Evolutionary conservation across 176 grass and related monocot genomes (phyloP).

Genomic region (Thalia dealbata): DNA sequence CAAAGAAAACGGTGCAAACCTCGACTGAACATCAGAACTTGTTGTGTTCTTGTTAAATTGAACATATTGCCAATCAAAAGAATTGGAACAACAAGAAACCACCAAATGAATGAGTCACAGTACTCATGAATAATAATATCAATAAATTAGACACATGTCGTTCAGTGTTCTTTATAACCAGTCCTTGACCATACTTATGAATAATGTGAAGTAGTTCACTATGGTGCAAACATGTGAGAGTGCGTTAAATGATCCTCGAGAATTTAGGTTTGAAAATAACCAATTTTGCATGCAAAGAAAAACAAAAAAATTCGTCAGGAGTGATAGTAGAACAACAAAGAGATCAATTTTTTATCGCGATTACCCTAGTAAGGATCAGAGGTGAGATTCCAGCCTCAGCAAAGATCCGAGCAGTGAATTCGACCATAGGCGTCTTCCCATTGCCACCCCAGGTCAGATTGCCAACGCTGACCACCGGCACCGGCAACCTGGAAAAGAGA

Average conservation of each 20-base stretch:
- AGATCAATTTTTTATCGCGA: not conserved
- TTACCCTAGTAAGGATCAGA: constrained; percentile 65
- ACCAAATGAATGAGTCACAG: not conserved
- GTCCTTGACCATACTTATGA: not conserved
- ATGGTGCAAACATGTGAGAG: too few species aligned
- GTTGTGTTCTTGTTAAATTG: not conserved
- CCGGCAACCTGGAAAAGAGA: constrained; percentile 29
- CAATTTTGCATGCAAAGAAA: not conserved
- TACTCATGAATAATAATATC: not conserved
- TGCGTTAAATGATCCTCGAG: not conserved
- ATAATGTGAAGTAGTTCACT: too few species aligned
- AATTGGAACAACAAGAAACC: not conserved
- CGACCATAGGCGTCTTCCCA: constrained; percentile 85
- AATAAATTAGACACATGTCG: not conserved
- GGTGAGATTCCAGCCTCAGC: constrained; percentile 29
- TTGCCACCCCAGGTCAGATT: constrained; percentile 81
- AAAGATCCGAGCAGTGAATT: constrained; percentile 47
- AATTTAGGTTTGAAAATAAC: not conserved
- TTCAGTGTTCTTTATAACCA: not conserved
- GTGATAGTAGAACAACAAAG: not conserved
- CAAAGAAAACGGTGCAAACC: too few species aligned
- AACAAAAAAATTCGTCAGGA: not conserved
- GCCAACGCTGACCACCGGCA: constrained; percentile 73
- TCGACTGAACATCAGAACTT: not conserved
- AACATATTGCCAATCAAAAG: not conserved